Evolutionary conservation across 2,329 filamentous ascomycete genomes (phyloP), one percentile per base, ranked within the genome.

Genomic region (Pseudohalonectria lignicola): DNA sequence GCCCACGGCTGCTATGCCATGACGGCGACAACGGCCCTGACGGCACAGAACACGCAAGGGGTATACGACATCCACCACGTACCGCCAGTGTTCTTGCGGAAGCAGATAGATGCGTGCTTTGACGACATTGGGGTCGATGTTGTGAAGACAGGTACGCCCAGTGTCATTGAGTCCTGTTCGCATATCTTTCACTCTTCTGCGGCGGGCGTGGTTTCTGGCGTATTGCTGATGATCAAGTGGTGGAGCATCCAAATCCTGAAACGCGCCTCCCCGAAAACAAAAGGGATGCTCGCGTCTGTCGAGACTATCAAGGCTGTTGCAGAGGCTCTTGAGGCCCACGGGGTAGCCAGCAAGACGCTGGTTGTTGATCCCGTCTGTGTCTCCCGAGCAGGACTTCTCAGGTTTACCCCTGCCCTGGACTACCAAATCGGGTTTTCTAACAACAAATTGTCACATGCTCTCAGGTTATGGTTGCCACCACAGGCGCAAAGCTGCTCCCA

Each of bases 1-100:
- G 86, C 85, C 15, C 87, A 96, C 72, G 80, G 82, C 42, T 92
- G 85, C 63, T 96, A 96, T 68, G 87, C 86, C 42, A 93, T 95
- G 79, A 95, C 90, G 36, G 86, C 88, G 17, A 95, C 90, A 9
- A 93, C 90, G 12, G 90, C 90, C 16, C 66, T 98, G 53, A 98
- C 92, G n/a, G 88, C 86, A 13, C 92, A 96, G 55, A 94, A 96
- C 60, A 98, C 92, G 0, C 69, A 74, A 38, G 86, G 86, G 4
- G 87, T 96, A 12, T 69, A 77, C 44, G 86, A 73, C 46, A 86
- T 96, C 37, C 86, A 94, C 53, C 64, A 82, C 40, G 75, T 84
- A 7, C 90, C 90, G 0, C 67, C 84, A 0, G 67, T 70, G 4
- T 95, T 96, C 57, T 76, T 95, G 18, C 69, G 69, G 46, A 84